Base-by-base conservation (phyloP, 257 asterid genomes). In the Solanum pimpinellifolium region DNA sequence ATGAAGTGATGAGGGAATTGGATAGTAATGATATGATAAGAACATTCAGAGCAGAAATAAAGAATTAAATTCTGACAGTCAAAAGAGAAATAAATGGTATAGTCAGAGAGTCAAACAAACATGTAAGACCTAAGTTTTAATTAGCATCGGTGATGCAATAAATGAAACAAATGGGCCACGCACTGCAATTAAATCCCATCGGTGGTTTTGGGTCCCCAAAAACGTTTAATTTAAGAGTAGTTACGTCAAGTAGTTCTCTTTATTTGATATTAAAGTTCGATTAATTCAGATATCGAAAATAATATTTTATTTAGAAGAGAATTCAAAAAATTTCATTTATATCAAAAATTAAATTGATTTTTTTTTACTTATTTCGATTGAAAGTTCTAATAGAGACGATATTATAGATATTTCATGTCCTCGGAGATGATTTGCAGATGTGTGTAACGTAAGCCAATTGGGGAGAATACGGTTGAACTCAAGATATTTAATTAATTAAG, bases 11-110 rank as follows among this genome's bases (percentile, higher is more conserved):
- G 78, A 70, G 46, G 75, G 75, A 69, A 68, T 68, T 68, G 75
- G 75, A 21, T 4, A 33, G 56, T 10, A 65, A 84, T 39, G 33
- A 65, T n/a, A 65, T 69, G 29, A 74, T 81, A 42, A 25, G 49
- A 87, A 78, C 84, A 78, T 46, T 27, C 69, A 81, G n/a, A 42
- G 39, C 11, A 76, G 83, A 78, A 56, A 78, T 3, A 49, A 49
- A 83, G 76, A 78, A 81, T 49, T 46, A 60, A 77, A 46, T 86
- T 74, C 84, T 86, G 88, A 86, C 88, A 52, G 84, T 86, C 88
- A 86, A 86, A 33, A 46, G 21, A 77, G 11, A 41, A 41, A 77
- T 42, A 56, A 56, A 18, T 56, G 0, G 31, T 72, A 37, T 6
- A 21, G 74, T 86, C 88, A 86, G 72, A 86, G 59, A 35, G 88